Conservation (phyloP, 2,329 filamentous ascomycete species). For the Penicillium sp. region DNA sequence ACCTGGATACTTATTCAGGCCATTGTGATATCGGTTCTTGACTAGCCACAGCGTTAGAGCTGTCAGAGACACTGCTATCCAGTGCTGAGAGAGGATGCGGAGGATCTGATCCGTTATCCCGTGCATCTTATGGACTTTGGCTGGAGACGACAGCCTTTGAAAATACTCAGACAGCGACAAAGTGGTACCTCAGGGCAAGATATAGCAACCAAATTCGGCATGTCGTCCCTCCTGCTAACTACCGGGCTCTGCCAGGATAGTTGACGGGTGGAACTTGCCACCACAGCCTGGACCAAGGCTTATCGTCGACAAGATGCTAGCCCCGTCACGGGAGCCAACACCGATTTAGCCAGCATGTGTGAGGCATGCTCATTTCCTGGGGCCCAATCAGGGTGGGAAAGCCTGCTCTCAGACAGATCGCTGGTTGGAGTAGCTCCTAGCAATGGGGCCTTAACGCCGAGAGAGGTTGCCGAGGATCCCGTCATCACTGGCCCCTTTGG, state of each 20-base stretch:
- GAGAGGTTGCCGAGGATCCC: background rate
- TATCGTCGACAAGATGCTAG: background rate
- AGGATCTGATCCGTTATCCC: slow-evolving; percentile 14
- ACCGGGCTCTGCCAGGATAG: background rate
- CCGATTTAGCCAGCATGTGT: background rate
- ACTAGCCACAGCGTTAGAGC: slow-evolving; percentile 6
- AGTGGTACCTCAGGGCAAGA: background rate
- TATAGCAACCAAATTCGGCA: slow-evolving; percentile 3
- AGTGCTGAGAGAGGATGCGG: slow-evolving; percentile 10
- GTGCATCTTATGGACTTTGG: slow-evolving; percentile 6
- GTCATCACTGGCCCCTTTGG: background rate
- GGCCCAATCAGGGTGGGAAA: background rate
- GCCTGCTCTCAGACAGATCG: background rate
- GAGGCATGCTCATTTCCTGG: background rate
- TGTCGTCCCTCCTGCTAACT: background rate
- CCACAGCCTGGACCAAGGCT: background rate
- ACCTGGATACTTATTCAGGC: slow-evolving; percentile 53
- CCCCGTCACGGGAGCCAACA: background rate
- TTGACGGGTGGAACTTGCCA: slow-evolving; percentile 1
- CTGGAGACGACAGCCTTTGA: background rate
- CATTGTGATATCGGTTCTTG: slow-evolving; percentile 14
- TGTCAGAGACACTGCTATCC: slow-evolving; percentile 3
- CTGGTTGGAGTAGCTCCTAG: background rate
- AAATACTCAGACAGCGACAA: background rate
- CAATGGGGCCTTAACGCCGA: background rate